Evolutionary conservation across 2,329 filamentous ascomycete species (phyloP).

Genomic region (Fusarium neocosmosporiellum): DNA sequence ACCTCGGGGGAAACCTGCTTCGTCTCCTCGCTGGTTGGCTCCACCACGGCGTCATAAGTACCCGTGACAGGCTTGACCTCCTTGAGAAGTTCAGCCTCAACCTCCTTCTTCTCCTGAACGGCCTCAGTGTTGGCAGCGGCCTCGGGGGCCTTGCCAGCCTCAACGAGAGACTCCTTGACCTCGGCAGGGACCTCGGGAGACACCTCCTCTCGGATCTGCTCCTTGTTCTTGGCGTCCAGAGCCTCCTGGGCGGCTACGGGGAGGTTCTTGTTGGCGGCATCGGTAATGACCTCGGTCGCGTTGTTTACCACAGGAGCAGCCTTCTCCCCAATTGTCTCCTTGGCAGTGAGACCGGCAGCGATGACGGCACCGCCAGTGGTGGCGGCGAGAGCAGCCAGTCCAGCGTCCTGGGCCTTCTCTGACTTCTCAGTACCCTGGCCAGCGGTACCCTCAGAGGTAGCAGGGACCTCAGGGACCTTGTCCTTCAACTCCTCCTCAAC

Average conservation of each 20-base stretch:
- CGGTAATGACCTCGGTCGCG: conserved; percentile 51
- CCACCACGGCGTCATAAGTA: conserved; percentile 34
- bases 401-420: conserved; percentile 54
- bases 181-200: conserved; percentile 64
- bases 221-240: conserved; percentile 57
- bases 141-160: conserved; percentile 73
- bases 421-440: conserved; percentile 65
- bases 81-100: conserved; percentile 79
- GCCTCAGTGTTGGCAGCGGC: conserved; percentile 75
- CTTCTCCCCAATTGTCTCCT: conserved; percentile 52
- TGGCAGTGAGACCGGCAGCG: conserved; percentile 47
- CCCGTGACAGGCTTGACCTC: conserved; percentile 61
- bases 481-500: conserved; percentile 77
- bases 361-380: conserved; percentile 48
- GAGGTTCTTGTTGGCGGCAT: conserved; percentile 59
- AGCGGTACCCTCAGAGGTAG: conserved; percentile 67
- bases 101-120: conserved; percentile 78
- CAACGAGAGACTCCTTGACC: conserved; percentile 67
- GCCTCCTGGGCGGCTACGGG: conserved; percentile 62
- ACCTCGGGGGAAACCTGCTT: conserved; percentile 51
- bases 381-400: conserved; percentile 53
- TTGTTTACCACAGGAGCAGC: conserved; percentile 52
- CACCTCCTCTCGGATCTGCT: conserved; percentile 56
- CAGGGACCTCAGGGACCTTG: conserved; percentile 71
- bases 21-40: conserved; percentile 34